Conservation (phyloP, 305 asterid species). For the Galium porrigens region DNA sequence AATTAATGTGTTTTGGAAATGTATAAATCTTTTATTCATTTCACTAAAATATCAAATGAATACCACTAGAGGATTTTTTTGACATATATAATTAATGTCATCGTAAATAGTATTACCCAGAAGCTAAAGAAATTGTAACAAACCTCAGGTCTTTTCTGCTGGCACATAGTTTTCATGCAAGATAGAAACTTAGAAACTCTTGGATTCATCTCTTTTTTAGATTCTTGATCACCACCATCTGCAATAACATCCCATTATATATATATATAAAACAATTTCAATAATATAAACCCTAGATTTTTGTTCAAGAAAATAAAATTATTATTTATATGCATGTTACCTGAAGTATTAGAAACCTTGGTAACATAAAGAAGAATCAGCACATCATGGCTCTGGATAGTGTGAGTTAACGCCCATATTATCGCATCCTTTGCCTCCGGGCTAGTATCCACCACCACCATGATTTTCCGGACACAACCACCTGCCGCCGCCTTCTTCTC, state of each 20-base stretch:
- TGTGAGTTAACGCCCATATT: conserved; percentile 63
- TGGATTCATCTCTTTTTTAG: conserved; percentile 25
- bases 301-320: neutral
- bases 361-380: conserved; percentile 44
- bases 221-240: conserved; percentile 21
- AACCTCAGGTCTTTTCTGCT: conserved; percentile 62
- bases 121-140: neutral
- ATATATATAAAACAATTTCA: too few species aligned
- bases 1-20: too few species aligned
- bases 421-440: conserved; percentile 49
- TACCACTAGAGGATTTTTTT: neutral
- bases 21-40: too few species aligned
- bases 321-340: neutral
- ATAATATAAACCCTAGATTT: neutral
- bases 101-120: too few species aligned
- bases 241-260: neutral
- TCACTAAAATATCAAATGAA: too few species aligned
- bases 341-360: conserved; percentile 29
- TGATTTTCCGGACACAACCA: conserved; percentile 42
- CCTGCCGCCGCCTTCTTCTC: neutral
- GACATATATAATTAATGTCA: too few species aligned
- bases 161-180: conserved; percentile 44
- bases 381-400: conserved; percentile 40
- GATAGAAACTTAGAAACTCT: conserved; percentile 40
- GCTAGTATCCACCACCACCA: conserved; percentile 61